Conservation (phyloP, 2,329 filamentous ascomycete genomes). For the Xylaria sp. region DNA sequence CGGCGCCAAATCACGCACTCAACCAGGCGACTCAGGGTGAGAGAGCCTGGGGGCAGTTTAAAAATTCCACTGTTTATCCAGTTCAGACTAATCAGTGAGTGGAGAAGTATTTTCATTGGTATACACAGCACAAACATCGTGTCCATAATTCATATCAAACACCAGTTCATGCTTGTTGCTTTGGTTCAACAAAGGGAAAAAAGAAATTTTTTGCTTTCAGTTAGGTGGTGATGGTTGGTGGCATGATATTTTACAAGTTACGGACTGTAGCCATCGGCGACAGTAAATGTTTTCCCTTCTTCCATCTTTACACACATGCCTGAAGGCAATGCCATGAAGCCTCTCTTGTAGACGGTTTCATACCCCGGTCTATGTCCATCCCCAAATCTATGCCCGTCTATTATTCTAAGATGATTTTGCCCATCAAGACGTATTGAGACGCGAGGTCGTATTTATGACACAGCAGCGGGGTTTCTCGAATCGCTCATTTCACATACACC, state of each 20-base stretch:
- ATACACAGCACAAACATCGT: constrained; percentile 8
- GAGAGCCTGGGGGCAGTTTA: too few species aligned
- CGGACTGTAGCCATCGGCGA: constrained; percentile 4
- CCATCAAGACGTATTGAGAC: constrained; percentile 39
- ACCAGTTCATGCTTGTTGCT: constrained; percentile 17
- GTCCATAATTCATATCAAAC: constrained; percentile 8
- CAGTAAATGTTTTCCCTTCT: constrained; percentile 33
- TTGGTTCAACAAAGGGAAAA: constrained; percentile 21
- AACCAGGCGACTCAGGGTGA: not conserved
- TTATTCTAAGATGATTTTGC: constrained; percentile 44
- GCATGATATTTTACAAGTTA: constrained; percentile 30
- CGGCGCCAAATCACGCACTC: not conserved
- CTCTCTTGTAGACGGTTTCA: constrained; percentile 30
- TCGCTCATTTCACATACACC: constrained; percentile 38
- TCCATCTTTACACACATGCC: constrained; percentile 43
- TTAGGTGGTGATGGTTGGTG: constrained; percentile 20
- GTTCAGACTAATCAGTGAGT: too few species aligned
- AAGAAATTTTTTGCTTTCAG: constrained; percentile 19
- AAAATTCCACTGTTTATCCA: too few species aligned
- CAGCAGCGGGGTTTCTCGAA: constrained; percentile 32
- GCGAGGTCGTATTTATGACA: constrained; percentile 29
- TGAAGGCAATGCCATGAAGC: constrained; percentile 42
- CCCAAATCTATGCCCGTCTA: constrained; percentile 42
- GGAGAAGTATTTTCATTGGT: constrained; percentile 9
- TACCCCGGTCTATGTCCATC: constrained; percentile 32